Base-by-base conservation (phyloP, 306 rosid genomes). In the Malus asiatica region DNA sequence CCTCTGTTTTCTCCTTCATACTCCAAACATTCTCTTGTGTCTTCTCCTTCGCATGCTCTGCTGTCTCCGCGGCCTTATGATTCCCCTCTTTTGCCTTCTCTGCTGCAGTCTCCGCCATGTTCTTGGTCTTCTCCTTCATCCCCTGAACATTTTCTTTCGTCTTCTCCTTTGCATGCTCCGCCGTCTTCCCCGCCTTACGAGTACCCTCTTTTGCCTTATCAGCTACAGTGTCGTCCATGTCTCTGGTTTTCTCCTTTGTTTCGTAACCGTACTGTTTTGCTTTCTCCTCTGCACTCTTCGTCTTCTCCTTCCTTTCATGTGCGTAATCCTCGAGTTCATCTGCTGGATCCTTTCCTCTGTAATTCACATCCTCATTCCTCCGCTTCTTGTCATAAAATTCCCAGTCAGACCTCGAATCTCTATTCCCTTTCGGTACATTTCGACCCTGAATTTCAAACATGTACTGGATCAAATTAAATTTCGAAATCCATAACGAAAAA, bases 21-120 rank as follows among this genome's bases (percentile, higher is more conserved):
- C 75, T 78, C 0, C 70, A 2, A 82, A 86, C 77, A 0, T 84
- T 79, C 6, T 82, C 85, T 44, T 88, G 58, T 19, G 78, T 71
- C 2, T 82, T 73, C 68, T 85, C 75, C 81, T 82, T 83, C 0
- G 84, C 84, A 42, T 74, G 75, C 78, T 80, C 89, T 5, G 84
- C 88, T 1, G 70, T 27, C 20, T 75, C 85, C 22, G 35, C 81
- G 1, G 75, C 80, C 23, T 14, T 68, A 0, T 67, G 58, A 4
- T 71, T 11, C 8, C 77, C 92, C 59, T 80, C 83, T 25, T 70
- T 68, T 0, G 33, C 66, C 66, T 72, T 84, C 19, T 84, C 88
- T 1, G 46, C 42, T 4, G 70, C 75, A 9, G 70, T 45, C 0
- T 44, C 25, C 7, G 84, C 80, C 60, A 51, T 68, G 23, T 79